Evolutionary conservation across 768 basidiomycete species (phyloP), one percentile per base, ranked within the genome.

Genomic region (Phaeotremella skinneri): DNA sequence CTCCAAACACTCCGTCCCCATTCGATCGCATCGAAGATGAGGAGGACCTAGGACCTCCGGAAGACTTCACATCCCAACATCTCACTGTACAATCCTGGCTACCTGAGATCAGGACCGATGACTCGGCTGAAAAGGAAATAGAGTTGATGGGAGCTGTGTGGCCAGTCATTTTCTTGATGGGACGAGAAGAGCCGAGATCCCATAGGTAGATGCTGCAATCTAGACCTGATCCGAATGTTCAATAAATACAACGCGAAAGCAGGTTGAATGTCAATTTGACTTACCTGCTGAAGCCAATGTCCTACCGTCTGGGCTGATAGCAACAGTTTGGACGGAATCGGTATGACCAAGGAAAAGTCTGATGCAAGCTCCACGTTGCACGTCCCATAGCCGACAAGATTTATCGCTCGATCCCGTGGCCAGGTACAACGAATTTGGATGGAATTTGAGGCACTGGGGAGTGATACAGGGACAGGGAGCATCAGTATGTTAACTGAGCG

Each of bases 321-420:
- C 90, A 58, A 98, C 79, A 0, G 87, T 83, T 4, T 90, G 88
- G 21, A 99, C 84, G 14, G 87, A 81, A 31, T 90, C 94, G 68
- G 92, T 88, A 72, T 99, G 96, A 0, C 93, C 96, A 32, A 94
- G 84, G 79, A 98, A 98, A 23, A 99, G 90, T 20, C 96, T 85
- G 1, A 98, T 86, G 76, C 91, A 96, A 4, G 86, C 82, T 4
- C 96, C 96, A 43, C 87, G 85, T 70, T 98, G 96, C n/a, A 94
- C 89, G 73, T 99, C 96, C 96, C 96, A 99, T 41, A 99, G 77
- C 48, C 96, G 85, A 58, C 92, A 90, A 7, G 94, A 96, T 83
- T 89, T 88, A 75, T 99, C 96, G 67, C 87, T 90, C 2, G 94
- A 98, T 14, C 92, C 96, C 0, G 96, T 98, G 4, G 92, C 94